Evolutionary conservation across 2,329 filamentous ascomycete species (phyloP).

Genomic region (Balansia obtecta): DNA sequence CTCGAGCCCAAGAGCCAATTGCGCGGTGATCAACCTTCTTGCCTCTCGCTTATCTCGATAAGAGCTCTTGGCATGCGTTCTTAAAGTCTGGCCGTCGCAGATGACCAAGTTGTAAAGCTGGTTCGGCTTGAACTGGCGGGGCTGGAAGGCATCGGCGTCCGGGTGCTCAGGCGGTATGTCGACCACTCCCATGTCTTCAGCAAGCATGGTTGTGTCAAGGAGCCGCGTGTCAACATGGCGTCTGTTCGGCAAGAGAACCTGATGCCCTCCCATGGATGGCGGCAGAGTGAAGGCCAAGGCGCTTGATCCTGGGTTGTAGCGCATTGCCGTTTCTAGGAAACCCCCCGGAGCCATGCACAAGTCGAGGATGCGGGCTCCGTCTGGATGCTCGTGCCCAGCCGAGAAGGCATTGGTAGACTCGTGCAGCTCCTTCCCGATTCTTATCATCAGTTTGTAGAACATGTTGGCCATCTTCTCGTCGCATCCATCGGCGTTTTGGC

Average conservation of each 20-base stretch:
- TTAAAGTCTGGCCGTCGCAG: conserved; percentile 35
- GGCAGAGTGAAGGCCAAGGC: conserved; percentile 30
- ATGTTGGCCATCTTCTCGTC: neutral
- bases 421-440: conserved; percentile 30
- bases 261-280: conserved; percentile 25
- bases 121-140: conserved; percentile 12
- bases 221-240: conserved; percentile 11
- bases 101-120: conserved; percentile 29
- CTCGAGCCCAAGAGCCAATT: conserved; percentile 33
- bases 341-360: conserved; percentile 45
- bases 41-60: conserved; percentile 25
- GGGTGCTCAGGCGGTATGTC: conserved; percentile 20
- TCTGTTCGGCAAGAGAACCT: conserved; percentile 16
- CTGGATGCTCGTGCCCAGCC: conserved; percentile 4
- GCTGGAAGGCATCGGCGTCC: conserved; percentile 11
- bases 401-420: conserved; percentile 18
- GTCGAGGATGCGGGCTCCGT: conserved; percentile 29
- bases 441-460: conserved; percentile 29
- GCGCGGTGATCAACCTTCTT: conserved; percentile 20
- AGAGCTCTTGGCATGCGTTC: conserved; percentile 20
- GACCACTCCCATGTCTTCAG: conserved; percentile 27
- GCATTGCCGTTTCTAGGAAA: conserved; percentile 28
- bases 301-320: conserved; percentile 19
- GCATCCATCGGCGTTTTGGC: conserved; percentile 9
- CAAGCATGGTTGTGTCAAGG: conserved; percentile 40